Evolutionary conservation across 2,329 filamentous ascomycete species (phyloP).

Genomic region (Fusarium sp.): DNA sequence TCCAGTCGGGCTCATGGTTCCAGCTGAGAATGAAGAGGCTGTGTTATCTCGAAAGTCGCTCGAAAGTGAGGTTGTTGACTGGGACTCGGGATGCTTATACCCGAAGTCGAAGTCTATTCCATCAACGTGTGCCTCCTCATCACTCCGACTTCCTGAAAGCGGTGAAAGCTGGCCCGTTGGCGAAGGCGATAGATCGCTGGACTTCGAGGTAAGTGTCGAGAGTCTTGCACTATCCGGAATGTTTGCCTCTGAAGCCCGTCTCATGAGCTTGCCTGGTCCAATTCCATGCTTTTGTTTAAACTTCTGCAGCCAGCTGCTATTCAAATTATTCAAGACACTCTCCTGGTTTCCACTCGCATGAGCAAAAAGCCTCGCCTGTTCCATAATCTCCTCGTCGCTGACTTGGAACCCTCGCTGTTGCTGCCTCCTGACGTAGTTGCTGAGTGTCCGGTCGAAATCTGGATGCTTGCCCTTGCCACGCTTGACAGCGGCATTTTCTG

Average conservation of each 20-base stretch:
- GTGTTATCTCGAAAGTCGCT: constrained; percentile 47
- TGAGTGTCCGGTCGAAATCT: constrained; percentile 90
- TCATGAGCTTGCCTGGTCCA: constrained; percentile 58
- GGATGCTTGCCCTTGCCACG: constrained; percentile 84
- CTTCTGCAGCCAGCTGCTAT: constrained; percentile 85
- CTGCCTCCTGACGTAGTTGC: constrained; percentile 86
- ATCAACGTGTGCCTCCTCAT: constrained; percentile 69
- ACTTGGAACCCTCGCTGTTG: constrained; percentile 78
- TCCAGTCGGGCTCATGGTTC: constrained; percentile 76
- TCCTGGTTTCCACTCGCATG: constrained; percentile 75
- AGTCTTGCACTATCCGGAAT: constrained; percentile 73
- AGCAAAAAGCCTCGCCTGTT: constrained; percentile 85
- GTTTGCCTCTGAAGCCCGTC: constrained; percentile 73
- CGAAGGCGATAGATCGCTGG: constrained; percentile 68
- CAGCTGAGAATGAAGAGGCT: constrained; percentile 73
- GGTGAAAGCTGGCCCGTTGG: constrained; percentile 75
- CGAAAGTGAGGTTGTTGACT: constrained; percentile 47
- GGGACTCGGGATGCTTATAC: constrained; percentile 48
- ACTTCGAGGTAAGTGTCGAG: constrained; percentile 53
- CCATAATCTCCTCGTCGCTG: constrained; percentile 82
- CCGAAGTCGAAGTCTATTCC: constrained; percentile 46
- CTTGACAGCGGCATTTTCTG: constrained; percentile 74
- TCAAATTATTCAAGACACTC: constrained; percentile 75
- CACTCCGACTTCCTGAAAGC: constrained; percentile 73
- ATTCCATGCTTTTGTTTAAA: constrained; percentile 89